phyloP scores from a whole-genome alignment of 495 filamentous ascomycete genomes.

The Penicillium angulare region DNA sequence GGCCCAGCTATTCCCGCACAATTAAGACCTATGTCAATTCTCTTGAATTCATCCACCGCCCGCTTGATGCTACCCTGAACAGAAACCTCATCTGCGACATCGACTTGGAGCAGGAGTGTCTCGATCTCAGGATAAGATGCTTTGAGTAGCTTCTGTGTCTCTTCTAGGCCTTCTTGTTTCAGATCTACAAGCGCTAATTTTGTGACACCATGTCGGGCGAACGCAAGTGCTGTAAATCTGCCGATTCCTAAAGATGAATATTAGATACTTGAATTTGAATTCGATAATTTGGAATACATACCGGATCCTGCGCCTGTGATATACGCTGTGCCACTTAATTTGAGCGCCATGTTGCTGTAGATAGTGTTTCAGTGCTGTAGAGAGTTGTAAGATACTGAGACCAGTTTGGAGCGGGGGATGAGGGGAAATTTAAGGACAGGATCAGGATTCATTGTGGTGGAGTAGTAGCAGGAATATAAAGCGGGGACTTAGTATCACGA shows the following conservation, averaged over 20 bases:
- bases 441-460: too few relatives aligned
- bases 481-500: too few relatives aligned
- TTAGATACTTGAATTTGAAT: not conserved
- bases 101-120: not conserved
- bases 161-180: not conserved
- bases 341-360: not conserved
- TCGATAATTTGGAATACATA: not conserved
- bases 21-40: not conserved
- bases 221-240: not conserved
- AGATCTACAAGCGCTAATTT: not conserved
- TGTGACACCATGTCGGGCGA: not conserved
- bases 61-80: not conserved
- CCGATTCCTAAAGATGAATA: not conserved
- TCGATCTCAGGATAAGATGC: not conserved
- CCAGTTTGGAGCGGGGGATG: too few relatives aligned
- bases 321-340: not conserved
- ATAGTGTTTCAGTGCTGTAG: too few relatives aligned
- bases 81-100: not conserved
- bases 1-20: not conserved
- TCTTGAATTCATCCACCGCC: not conserved
- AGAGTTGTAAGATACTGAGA: too few relatives aligned
- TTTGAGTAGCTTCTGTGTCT: not conserved
- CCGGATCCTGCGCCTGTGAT: not conserved
- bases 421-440: too few relatives aligned
- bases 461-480: too few relatives aligned